Evolutionary conservation across 2,329 filamentous ascomycete genomes (phyloP), one percentile per base, ranked within the genome.

Genomic region (Fusarium scirpi): DNA sequence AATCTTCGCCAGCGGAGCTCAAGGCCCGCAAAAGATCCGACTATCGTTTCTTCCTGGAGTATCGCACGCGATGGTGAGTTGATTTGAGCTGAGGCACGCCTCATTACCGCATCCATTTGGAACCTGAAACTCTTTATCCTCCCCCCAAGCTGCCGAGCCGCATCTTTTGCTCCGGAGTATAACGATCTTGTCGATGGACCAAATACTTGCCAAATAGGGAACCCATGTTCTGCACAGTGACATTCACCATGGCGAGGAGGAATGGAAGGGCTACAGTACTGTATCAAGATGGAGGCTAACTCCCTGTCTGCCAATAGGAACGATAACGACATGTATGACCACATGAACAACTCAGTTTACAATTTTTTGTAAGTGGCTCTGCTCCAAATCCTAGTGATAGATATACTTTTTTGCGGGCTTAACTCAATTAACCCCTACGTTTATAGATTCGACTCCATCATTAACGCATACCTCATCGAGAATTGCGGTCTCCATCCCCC

Each of bases 261-360:
- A 69, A 62, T 62, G 64, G 16, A 60, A 38, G 25, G 41, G 49
- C n/a, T 27, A 41, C 25, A 38, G 18, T 41, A 22, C 53, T 24
- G 32, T n/a, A 44, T 32, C 46, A 27, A 67, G 54, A 47, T 12
- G 18, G 34, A 38, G 38, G 47, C 68, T 72, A 62, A 75, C 58
- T 56, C 67, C 58, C 40, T 52, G 18, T 58, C 49, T 59, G 8
- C 63, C 61, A 65, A 46, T 61, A 94, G 93, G 93, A 90, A 89
- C 79, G 94, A 97, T 81, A 97, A 97, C 78, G 94, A 97, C 82
- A 96, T 97, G 92, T 97, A 96, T 80, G 87, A 93, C 65, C 95
- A 98, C 78, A 89, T 97, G 85, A 97, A 97, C 82, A 97, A 97
- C 78, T 92, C 90, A 43, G 86, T 96, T 57, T 97, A 97, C 81